Base-by-base conservation (phyloP, 2,329 filamentous ascomycete genomes). In the Colletotrichum zoysiae region DNA sequence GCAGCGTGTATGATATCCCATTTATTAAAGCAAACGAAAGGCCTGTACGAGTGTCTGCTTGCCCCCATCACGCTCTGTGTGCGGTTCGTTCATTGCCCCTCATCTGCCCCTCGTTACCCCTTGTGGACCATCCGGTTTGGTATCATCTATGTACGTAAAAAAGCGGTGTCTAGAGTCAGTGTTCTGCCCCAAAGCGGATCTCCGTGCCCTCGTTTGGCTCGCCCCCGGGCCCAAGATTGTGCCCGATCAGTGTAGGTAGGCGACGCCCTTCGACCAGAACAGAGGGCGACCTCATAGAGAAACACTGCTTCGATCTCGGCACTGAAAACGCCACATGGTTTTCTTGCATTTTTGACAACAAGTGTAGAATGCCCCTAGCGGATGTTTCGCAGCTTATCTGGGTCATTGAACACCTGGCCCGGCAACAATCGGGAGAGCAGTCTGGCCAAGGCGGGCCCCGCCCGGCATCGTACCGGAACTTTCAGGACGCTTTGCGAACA, bases 81-180 rank as follows among this genome's bases (percentile, higher is more conserved):
- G 6, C 60, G 33, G 46, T 40, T 40, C 33, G 33, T 30, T 40
- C n/a, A 6, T 26, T 56, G 38, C 50, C 59, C 66, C 50, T 53
- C 60, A 51, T 53, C 23, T 56, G 35, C 35, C n/a, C 40, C 58
- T 59, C 68, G 35, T 44, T 42, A 11, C 46, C 50, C 33, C 40
- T n/a, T 53, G 35, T 46, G 46, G n/a, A 30, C 46, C n/a, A 38
- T 55, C 42, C 38, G 35, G 46, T 9, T 53, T 53, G 60, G 46
- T 63, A 53, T 40, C n/a, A 50, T 46, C 14, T 38, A 20, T 18
- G 44, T 53, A 67, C 46, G 65, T 60, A 67, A 51, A 63, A 68
- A 58, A 68, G 65, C 69, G 69, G 69, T 71, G 69, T 68, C 69
- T 50, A 66, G 55, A 65, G 48, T 66, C 67, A 70, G 46, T 50